Evolutionary conservation across 2,329 filamentous ascomycete species (phyloP).

Genomic region (Scedosporium apiospermum): DNA sequence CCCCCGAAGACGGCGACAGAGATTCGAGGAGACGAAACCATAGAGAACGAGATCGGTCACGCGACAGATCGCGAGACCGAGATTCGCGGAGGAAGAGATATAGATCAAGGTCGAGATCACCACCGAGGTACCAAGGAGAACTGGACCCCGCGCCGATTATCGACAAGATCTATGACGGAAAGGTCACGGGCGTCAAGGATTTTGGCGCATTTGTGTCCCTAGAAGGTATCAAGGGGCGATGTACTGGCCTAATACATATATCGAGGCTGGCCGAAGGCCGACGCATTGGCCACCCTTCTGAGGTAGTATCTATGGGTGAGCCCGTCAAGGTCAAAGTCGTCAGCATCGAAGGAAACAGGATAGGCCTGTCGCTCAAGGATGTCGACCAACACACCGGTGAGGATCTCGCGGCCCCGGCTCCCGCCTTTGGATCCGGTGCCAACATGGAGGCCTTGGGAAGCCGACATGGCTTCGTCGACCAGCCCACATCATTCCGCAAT

Average conservation of each 20-base stretch:
- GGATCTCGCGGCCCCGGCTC: conserved; percentile 65
- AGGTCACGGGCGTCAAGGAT: conserved; percentile 86
- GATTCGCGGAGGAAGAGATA: conserved; percentile 17
- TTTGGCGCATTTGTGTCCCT: conserved; percentile 94
- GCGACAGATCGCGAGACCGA: conserved; percentile 26
- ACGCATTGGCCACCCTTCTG: conserved; percentile 84
- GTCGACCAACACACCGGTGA: conserved; percentile 83
- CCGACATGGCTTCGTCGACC: conserved; percentile 46
- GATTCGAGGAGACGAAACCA: conserved; percentile 45
- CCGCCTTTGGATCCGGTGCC: conserved; percentile 74
- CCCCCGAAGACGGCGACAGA: conserved; percentile 37
- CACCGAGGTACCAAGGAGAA: conserved; percentile 32
- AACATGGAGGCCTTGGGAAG: conserved; percentile 78
- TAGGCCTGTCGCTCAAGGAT: conserved; percentile 94
- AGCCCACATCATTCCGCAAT: conserved; percentile 27
- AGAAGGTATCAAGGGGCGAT: conserved; percentile 75
- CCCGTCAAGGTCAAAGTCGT: conserved; percentile 86
- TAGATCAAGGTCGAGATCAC: conserved; percentile 25
- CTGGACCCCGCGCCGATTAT: conserved; percentile 73
- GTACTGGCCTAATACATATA: conserved; percentile 88
- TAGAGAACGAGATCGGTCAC: conserved; percentile 29
- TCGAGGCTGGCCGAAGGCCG: conserved; percentile 78
- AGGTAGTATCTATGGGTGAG: conserved; percentile 72
- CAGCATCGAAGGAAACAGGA: conserved; percentile 67
- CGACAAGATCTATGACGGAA: conserved; percentile 82